phyloP scores from a whole-genome alignment of 2,329 filamentous ascomycete species.

The Dothidotthia symphoricarpi region DNA sequence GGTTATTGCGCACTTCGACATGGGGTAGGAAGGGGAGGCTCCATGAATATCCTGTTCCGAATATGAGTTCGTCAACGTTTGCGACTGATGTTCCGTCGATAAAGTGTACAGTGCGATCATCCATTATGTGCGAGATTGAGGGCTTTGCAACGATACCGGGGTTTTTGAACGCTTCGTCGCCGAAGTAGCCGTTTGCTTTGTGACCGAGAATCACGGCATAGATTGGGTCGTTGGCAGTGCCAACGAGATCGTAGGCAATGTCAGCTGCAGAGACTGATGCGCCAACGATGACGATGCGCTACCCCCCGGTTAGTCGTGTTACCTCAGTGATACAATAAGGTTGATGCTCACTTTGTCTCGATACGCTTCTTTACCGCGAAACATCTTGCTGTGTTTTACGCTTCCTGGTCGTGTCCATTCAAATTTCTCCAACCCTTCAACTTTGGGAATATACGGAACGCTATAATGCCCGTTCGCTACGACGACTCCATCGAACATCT shows the following conservation, averaged over 20 bases:
- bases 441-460: conserved; percentile 56
- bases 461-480: conserved; percentile 62
- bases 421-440: conserved; percentile 52
- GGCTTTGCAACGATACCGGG: conserved; percentile 51
- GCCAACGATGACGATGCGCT: conserved; percentile 62
- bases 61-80: conserved; percentile 62
- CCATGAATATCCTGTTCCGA: conserved; percentile 67
- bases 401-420: conserved; percentile 50
- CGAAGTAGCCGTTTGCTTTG: conserved; percentile 56
- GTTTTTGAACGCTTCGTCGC: conserved; percentile 60
- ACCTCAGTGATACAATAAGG: background rate
- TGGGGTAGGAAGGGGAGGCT: conserved; percentile 56
- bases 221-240: conserved; percentile 49
- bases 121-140: conserved; percentile 50
- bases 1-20: conserved; percentile 55
- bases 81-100: conserved; percentile 54
- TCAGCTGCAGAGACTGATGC: conserved; percentile 65
- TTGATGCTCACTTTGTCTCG: conserved; percentile 43
- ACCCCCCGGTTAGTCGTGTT: conserved; percentile 1
- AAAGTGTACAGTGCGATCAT: conserved; percentile 54
- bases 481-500: conserved; percentile 61
- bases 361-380: conserved; percentile 49
- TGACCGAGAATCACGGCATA: conserved; percentile 57
- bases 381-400: conserved; percentile 58
- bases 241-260: conserved; percentile 56